A percentile compares a stretch with the other conserved stretches of the same genome.
phyloP scores from a whole-genome alignment of 371 early-diverging fungal genomes.

The Smittium culicis region DNA sequence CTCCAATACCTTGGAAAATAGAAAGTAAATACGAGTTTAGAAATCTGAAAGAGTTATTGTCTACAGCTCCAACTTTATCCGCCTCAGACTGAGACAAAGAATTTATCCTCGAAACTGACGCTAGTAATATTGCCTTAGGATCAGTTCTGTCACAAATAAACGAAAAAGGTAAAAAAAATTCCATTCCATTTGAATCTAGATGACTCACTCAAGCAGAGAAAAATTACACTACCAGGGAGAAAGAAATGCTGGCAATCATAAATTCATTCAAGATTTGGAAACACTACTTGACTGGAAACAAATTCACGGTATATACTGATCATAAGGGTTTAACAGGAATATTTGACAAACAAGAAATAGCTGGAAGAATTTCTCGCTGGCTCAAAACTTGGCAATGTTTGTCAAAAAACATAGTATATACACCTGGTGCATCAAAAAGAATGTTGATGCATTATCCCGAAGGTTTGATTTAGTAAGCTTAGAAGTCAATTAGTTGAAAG shows the following conservation, averaged over 20 bases:
- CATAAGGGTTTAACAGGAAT: slow-evolving; percentile 13
- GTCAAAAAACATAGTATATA: neutral
- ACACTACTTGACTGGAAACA: slow-evolving; percentile 13
- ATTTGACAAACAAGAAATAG: slow-evolving; percentile 7
- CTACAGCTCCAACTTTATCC: neutral
- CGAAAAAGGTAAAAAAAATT: neutral
- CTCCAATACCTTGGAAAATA: neutral
- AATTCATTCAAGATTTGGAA: slow-evolving; percentile 13
- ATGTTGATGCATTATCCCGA: neutral
- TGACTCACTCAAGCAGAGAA: slow-evolving; percentile 13
- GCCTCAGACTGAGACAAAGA: slow-evolving; percentile 15
- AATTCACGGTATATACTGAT: slow-evolving; percentile 15
- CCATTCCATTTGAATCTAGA: slow-evolving; percentile 19
- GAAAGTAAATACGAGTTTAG: neutral
- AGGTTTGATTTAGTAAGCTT: neutral
- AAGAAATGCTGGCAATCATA: slow-evolving; percentile 17
- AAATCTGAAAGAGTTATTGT: neutral
- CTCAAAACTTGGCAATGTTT: neutral
- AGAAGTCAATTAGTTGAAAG: too few relatives aligned
- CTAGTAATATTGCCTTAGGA: slow-evolving; percentile 27
- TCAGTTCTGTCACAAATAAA: slow-evolving; percentile 27
- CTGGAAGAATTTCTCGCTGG: slow-evolving; percentile 12
- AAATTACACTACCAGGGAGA: slow-evolving; percentile 21
- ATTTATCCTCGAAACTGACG: slow-evolving; percentile 27
- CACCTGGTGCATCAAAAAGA: neutral